Percentiles rank a stretch among this genome's conserved stretches.
Evolutionary conservation across 192 early-diverging fungal species (phyloP).

Genomic region (Pilobolus umbonatus): DNA sequence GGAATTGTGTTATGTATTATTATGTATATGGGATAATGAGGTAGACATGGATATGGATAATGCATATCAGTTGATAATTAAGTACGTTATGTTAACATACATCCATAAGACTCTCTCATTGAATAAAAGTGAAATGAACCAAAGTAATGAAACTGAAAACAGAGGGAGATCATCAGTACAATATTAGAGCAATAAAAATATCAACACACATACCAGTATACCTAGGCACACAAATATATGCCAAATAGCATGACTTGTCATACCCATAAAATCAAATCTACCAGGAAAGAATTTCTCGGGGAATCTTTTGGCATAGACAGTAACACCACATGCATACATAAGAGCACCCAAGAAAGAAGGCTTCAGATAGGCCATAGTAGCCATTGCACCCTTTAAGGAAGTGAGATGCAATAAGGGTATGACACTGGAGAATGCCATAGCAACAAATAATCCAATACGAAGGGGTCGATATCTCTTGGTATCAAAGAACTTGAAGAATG

Average conservation of each 20-base stretch:
- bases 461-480: constrained; percentile 42
- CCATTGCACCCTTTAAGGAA: constrained; percentile 33
- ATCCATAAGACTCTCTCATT: too few relatives aligned
- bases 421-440: constrained; percentile 42
- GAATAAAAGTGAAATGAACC: too few relatives aligned
- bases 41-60: too few relatives aligned
- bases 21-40: too few relatives aligned
- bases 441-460: constrained; percentile 46
- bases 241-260: constrained; percentile 54
- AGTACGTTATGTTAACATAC: too few relatives aligned
- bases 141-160: constrained; percentile 6
- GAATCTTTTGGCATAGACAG: constrained; percentile 53
- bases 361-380: constrained; percentile 38
- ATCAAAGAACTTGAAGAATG: constrained; percentile 49
- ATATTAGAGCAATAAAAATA: too few relatives aligned
- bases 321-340: constrained; percentile 47
- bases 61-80: too few relatives aligned
- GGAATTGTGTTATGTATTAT: too few relatives aligned
- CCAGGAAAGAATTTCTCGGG: constrained; percentile 57
- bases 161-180: too few relatives aligned
- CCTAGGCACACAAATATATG: constrained; percentile 53
- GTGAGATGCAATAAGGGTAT: constrained; percentile 44
- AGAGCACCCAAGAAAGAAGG: constrained; percentile 42
- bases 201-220: constrained; percentile 34
- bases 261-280: constrained; percentile 47